These are phyloP conservation scores for Pyrus betulifolia DNA, from an alignment of 306 rosid species.

Conservation along the genomic window DNA sequence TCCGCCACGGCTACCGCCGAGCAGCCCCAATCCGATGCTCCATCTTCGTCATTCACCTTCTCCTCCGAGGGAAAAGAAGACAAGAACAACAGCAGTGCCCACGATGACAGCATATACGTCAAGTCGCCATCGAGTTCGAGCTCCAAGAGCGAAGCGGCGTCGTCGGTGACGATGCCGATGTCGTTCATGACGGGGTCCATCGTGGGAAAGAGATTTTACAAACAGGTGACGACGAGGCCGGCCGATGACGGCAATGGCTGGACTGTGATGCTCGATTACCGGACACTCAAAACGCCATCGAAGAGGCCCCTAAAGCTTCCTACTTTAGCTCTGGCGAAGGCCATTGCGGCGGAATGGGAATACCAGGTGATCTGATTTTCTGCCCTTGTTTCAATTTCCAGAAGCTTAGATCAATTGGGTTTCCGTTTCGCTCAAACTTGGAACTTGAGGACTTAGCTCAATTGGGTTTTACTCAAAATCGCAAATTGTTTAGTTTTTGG, in stretches of 20 bases:
- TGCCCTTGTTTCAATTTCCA: neutral
- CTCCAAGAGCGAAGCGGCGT: constrained; percentile 26
- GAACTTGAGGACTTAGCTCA: neutral
- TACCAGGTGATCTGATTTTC: constrained; percentile 49
- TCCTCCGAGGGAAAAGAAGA: constrained; percentile 34
- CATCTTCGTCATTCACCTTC: constrained; percentile 51
- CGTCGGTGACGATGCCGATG: constrained; percentile 83
- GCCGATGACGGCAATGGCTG: constrained; percentile 83
- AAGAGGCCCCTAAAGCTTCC: constrained; percentile 88
- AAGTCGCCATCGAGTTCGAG: constrained; percentile 34
- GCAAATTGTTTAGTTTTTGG: no score
- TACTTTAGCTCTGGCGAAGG: constrained; percentile 64
- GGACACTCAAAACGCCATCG: constrained; percentile 80
- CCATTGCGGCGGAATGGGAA: constrained; percentile 90
- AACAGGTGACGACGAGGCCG: constrained; percentile 50
- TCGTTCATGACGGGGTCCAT: constrained; percentile 91
- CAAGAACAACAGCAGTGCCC: neutral
- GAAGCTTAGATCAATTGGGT: neutral
- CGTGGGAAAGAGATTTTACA: constrained; percentile 81
- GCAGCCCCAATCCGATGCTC: constrained; percentile 24
- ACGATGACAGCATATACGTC: constrained; percentile 30
- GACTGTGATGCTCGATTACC: constrained; percentile 85
- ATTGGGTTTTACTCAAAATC: neutral
- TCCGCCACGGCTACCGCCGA: constrained; percentile 45
- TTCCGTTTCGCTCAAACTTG: neutral